Percentiles rank a stretch among this genome's conserved stretches.
phyloP scores from a whole-genome alignment of 257 asterid genomes.

The Solanum ossicruentum region DNA sequence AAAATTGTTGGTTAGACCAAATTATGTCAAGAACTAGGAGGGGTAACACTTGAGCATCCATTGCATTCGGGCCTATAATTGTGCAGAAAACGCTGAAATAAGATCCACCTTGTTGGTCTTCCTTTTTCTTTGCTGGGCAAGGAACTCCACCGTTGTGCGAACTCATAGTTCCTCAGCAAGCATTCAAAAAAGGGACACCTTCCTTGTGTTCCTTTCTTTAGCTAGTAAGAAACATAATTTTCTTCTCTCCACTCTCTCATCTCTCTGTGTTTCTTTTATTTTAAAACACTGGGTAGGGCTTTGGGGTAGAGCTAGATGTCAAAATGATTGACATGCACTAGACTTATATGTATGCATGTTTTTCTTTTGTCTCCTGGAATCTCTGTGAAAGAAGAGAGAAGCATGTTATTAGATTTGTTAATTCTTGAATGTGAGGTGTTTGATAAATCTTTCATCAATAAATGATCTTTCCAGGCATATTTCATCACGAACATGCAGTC shows the following conservation, averaged over 20 bases:
- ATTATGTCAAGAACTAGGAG: not conserved
- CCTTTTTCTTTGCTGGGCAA: not conserved
- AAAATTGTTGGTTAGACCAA: not conserved
- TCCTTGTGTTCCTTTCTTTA: not conserved
- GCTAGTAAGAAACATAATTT: not conserved
- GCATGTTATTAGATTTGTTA: not conserved
- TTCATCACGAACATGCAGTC: conserved; percentile 82
- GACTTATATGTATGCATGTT: not conserved
- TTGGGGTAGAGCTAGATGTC: not conserved
- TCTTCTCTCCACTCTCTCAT: not conserved
- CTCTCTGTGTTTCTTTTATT: not conserved
- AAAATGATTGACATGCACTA: not conserved
- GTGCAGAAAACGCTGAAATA: not conserved
- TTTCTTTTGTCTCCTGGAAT: not conserved
- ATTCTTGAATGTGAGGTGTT: not conserved
- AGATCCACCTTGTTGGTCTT: not conserved
- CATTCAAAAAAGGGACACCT: not conserved
- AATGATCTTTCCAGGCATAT: conserved; percentile 73
- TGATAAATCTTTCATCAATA: not conserved
- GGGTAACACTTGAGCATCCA: not conserved
- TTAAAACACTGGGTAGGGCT: not conserved
- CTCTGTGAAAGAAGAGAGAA: not conserved
- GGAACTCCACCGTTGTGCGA: not conserved
- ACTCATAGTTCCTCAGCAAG: not conserved
- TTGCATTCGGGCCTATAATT: not conserved